Evolutionary conservation across 306 rosid species (phyloP), one percentile per base, ranked within the genome.

Genomic region (Argentina anserina): DNA sequence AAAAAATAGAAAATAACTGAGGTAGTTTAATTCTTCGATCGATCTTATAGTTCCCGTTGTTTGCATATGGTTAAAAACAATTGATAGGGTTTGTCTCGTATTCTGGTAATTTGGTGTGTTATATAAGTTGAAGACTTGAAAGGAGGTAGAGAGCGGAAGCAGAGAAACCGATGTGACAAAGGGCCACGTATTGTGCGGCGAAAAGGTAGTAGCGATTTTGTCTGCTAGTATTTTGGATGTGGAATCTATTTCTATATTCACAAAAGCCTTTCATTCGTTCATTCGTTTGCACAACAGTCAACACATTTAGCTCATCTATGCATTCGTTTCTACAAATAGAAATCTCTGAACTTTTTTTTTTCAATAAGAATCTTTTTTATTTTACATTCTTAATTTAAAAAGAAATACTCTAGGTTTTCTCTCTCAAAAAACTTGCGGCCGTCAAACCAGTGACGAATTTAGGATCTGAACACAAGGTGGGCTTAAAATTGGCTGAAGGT

Each of bases 181-280:
- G 78, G 58, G 86, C 80, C 92, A 89, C 92, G 92, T 83, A 83
- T 79, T 87, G 74, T 82, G 95, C 95, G 92, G 90, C 90, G 83
- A 83, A n/a, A n/a, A 67, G 85, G 9, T 26, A 56, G 56, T 80
- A 76, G 77, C 77, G 72, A 74, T 13, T 0, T 90, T 93, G 88
- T 88, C 90, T 53, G n/a, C 26, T 81, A 67, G 86, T 55, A 60
- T 81, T 89, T 88, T 91, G 97, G 97, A 84, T 71, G 79, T 79
- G 89, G 97, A 87, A 89, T 91, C 89, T 60, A 84, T 53, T 73
- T 83, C 62, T 61, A 18, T 79, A 71, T 76, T 76, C 65, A 33
- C 26, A 33, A 33, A 34, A 29, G 72, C 21, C 53, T 5, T 29
- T 78, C 61, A 56, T 78, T 61, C 71, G 21, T 33, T 70, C 73